Percentiles rank a stretch among this genome's conserved stretches.
These are phyloP conservation scores for Monilinia vaccinii-corymbosi DNA, from an alignment of 2,329 filamentous ascomycete species.

Conservation along the genomic window DNA sequence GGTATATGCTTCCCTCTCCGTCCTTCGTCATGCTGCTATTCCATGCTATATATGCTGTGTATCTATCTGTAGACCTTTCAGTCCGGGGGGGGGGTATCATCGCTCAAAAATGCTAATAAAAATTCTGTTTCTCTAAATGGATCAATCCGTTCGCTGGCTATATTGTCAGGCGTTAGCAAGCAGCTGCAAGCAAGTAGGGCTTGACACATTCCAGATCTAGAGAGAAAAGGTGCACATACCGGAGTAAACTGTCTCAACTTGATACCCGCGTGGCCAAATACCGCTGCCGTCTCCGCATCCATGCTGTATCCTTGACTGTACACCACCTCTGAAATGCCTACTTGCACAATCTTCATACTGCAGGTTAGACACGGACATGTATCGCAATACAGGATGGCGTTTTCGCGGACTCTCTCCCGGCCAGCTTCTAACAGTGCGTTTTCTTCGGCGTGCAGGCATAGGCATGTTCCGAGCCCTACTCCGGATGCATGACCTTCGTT, in stretches of 20 bases:
- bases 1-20: background rate
- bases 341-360: conserved; percentile 96
- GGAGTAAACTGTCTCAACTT: conserved; percentile 79
- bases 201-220: conserved; percentile 1
- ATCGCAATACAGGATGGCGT: conserved; percentile 82
- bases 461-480: conserved; percentile 70
- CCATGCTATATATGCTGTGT: background rate
- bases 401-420: conserved; percentile 76
- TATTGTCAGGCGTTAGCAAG: conserved; percentile 10
- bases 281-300: conserved; percentile 72
- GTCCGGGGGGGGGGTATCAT: background rate
- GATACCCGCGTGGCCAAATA: conserved; percentile 78
- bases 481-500: conserved; percentile 66
- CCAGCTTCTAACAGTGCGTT: conserved; percentile 94
- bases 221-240: conserved; percentile 41
- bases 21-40: background rate
- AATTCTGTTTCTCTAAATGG: conserved; percentile 42
- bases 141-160: conserved; percentile 57
- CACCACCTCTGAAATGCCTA: conserved; percentile 91
- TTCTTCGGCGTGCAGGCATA: conserved; percentile 97
- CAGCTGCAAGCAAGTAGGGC: background rate
- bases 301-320: conserved; percentile 93
- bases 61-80: background rate
- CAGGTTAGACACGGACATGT: conserved; percentile 96
- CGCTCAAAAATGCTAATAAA: conserved; percentile 12